Evolutionary conservation across 2,329 filamentous ascomycete genomes (phyloP).

Genomic region (Penicillium thymicola): DNA sequence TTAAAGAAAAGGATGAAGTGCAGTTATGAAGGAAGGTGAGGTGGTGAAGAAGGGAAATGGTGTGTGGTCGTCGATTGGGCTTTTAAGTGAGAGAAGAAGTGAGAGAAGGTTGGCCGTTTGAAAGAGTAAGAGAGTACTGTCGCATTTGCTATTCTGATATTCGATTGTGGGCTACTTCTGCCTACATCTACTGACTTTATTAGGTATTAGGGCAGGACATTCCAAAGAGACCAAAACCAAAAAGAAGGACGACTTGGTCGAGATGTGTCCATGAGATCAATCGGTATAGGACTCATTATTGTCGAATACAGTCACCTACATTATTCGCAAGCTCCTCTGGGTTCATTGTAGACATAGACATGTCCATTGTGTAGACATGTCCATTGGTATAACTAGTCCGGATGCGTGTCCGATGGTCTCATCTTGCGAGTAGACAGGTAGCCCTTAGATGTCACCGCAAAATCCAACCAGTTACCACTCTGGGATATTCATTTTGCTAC

Average conservation of each 20-base stretch:
- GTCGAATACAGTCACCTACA: no score
- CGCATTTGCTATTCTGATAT: not conserved
- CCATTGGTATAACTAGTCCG: not conserved
- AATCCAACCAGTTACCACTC: not conserved
- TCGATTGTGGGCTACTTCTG: not conserved
- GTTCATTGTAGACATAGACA: not conserved
- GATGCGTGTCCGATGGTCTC: not conserved
- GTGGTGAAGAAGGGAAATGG: not conserved
- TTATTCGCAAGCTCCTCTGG: not conserved
- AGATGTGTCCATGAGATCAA: not conserved
- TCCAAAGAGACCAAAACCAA: not conserved
- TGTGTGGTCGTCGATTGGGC: not conserved
- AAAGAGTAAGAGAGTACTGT: no score
- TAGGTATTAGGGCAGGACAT: not conserved
- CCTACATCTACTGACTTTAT: not conserved
- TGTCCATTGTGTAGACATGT: not conserved
- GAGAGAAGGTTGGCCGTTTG: not conserved
- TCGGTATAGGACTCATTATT: not conserved
- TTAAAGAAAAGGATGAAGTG: no score
- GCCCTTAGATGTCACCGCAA: not conserved
- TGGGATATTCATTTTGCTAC: fast-evolving
- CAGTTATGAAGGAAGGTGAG: no score
- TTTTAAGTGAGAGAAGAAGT: not conserved
- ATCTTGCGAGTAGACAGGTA: not conserved
- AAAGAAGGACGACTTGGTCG: no score